Evolutionary conservation across 2,329 filamentous ascomycete species (phyloP).

Genomic region (Raffaelea deltoideospora): DNA sequence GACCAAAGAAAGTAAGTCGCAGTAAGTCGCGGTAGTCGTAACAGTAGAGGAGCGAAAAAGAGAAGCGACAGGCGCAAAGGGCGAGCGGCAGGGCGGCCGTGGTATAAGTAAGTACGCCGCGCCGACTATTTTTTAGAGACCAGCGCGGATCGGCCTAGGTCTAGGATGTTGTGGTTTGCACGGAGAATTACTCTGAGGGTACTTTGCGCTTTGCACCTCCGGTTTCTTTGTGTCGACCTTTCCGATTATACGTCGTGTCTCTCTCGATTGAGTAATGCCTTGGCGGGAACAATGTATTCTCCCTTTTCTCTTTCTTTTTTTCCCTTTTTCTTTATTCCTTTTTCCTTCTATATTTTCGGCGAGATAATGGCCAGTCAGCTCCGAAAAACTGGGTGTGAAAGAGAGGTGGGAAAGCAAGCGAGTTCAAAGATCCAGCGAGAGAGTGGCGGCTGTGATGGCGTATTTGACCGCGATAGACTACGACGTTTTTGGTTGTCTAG

Average conservation of each 20-base stretch:
- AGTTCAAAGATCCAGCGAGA: neutral
- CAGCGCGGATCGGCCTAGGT: constrained; percentile 10
- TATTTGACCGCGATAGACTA: constrained; percentile 20
- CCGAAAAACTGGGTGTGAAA: neutral
- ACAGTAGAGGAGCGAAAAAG: too few relatives aligned
- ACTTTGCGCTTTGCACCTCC: too few relatives aligned
- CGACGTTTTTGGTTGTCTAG: constrained; percentile 13
- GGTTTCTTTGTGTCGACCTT: constrained; percentile 1
- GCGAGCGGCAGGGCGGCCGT: constrained; percentile 1
- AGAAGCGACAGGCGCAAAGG: too few relatives aligned
- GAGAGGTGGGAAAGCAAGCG: too few relatives aligned
- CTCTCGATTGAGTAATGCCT: neutral
- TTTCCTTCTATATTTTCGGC: too few relatives aligned
- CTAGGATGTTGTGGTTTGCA: too few relatives aligned
- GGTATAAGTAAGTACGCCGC: constrained; percentile 10
- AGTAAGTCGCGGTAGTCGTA: too few relatives aligned
- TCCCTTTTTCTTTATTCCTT: neutral
- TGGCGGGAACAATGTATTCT: too few relatives aligned
- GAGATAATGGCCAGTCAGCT: neutral
- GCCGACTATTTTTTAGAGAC: constrained; percentile 16
- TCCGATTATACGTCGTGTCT: neutral
- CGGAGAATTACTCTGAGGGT: too few relatives aligned
- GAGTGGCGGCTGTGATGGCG: constrained; percentile 19
- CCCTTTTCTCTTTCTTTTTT: too few relatives aligned
- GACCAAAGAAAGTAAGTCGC: too few relatives aligned